Percentiles rank a stretch among this genome's conserved stretches.
Conservation (phyloP, 2,329 filamentous ascomycete genomes). For the Anthostomella pinea region DNA sequence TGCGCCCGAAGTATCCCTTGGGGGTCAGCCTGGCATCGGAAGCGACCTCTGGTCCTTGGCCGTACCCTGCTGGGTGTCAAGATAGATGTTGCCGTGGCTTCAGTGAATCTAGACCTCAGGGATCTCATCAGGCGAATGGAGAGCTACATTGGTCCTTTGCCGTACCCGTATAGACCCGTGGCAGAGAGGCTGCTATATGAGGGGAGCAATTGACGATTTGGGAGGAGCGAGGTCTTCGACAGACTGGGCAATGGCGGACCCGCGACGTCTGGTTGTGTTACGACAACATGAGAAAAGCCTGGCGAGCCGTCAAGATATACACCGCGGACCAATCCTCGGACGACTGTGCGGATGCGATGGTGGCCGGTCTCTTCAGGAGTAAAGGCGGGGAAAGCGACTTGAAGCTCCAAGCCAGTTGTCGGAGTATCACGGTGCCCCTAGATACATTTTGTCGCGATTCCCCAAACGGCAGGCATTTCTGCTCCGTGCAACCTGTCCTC, state of each 20-base stretch:
- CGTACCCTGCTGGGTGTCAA: slow-evolving; percentile 1
- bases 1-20: neutral
- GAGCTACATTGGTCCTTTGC: neutral
- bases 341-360: too few species aligned
- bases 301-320: too few species aligned
- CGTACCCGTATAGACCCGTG: neutral
- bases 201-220: too few species aligned
- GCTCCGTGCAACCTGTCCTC: neutral
- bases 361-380: too few species aligned
- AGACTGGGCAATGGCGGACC: too few species aligned
- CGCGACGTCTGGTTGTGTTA: too few species aligned
- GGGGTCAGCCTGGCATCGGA: neutral
- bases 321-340: too few species aligned
- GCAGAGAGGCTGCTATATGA: neutral
- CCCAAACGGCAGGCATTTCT: slow-evolving; percentile 9
- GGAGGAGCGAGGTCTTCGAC: too few species aligned
- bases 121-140: slow-evolving; percentile 1
- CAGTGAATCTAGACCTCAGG: neutral
- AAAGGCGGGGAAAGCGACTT: too few species aligned
- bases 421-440: slow-evolving; percentile 1
- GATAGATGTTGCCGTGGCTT: neutral
- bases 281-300: too few species aligned
- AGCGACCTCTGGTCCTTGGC: slow-evolving; percentile 3
- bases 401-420: too few species aligned
- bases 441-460: slow-evolving; percentile 3